Evolutionary conservation across 345 rosid genomes (phyloP), one percentile per base, ranked within the genome.

Genomic region (Dipteronia sinensis): DNA sequence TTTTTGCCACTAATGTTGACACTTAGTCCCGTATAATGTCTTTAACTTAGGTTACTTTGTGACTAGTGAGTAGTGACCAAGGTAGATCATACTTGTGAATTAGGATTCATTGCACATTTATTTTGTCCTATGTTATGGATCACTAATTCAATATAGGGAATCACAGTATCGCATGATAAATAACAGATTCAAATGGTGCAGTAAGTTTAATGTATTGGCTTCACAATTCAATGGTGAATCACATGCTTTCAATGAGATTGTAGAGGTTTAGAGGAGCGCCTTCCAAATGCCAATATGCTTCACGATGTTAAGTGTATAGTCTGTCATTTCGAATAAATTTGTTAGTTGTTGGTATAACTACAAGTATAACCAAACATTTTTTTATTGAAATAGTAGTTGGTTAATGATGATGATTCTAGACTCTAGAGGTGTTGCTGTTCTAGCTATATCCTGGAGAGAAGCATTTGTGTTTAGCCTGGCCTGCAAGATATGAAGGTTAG

Each of bases 381-480:
- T 69, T 72, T 5, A 7, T 6, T n/a, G 17, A 72, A 16, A 27
- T 67, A 38, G 1, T 83, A 34, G 70, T 71, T 51, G 34, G 65
- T 16, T 80, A 20, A 16, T 17, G 51, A 31, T 85, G 79, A 67
- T 72, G 71, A 67, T 78, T 55, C 68, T 74, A 38, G 71, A 67
- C 75, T 55, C 68, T 74, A 38, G 80, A 78, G 73, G 73, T 71
- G 5, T 12, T 80, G 77, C 71, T 7, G 46, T 42, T 34, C 38
- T 34, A 79, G 22, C 71, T 75, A 4, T 80, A 68, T 58, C 78
- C 74, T 11, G 77, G 64, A 20, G 73, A 42, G 10, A 51, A 51
- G 70, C 44, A 61, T 65, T 55, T 13, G 72, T 49, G 58, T 51
- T 15, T 31, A 75, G 85, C 67, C 31, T 42, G 63, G 67, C 79